Percentiles rank a stretch among this genome's conserved stretches.
These are phyloP conservation scores for Collybia mongolica DNA, from an alignment of 768 basidiomycete genomes.

Conservation along the genomic window DNA sequence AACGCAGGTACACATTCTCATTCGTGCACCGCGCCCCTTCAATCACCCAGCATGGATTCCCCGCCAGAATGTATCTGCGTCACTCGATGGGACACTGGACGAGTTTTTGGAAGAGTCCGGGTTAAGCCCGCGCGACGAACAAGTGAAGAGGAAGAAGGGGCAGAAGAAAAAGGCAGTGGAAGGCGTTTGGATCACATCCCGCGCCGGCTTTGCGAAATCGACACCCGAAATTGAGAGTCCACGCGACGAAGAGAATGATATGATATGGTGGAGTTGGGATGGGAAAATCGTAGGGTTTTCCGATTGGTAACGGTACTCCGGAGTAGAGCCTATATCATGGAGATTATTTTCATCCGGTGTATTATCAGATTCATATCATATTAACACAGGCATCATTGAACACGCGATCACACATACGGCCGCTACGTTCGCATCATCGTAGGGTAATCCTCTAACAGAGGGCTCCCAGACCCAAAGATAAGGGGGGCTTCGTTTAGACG, in stretches of 20 bases:
- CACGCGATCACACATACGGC: too few relatives aligned
- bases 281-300: slow-evolving; percentile 51
- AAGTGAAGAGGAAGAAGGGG: background rate
- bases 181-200: slow-evolving; percentile 47
- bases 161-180: slow-evolving; percentile 32
- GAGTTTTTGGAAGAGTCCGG: slow-evolving; percentile 40
- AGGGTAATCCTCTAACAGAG: too few relatives aligned
- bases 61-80: slow-evolving; percentile 36
- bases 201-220: slow-evolving; percentile 16
- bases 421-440: too few relatives aligned
- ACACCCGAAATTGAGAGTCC: too few relatives aligned
- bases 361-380: too few relatives aligned
- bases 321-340: too few relatives aligned
- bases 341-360: too few relatives aligned
- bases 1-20: slow-evolving; percentile 43
- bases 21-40: slow-evolving; percentile 48
- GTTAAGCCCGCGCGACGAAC: slow-evolving; percentile 3
- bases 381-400: too few relatives aligned
- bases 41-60: slow-evolving; percentile 46
- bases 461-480: too few relatives aligned
- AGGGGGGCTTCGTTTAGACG: too few relatives aligned
- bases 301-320: slow-evolving; percentile 39
- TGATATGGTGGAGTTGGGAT: slow-evolving; percentile 68
- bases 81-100: slow-evolving; percentile 36
- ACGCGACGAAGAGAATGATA: slow-evolving; percentile 40